Evolutionary conservation across 1,284 basidiomycete genomes (phyloP), one percentile per base, ranked within the genome.

Genomic region (Vanrija sp.): DNA sequence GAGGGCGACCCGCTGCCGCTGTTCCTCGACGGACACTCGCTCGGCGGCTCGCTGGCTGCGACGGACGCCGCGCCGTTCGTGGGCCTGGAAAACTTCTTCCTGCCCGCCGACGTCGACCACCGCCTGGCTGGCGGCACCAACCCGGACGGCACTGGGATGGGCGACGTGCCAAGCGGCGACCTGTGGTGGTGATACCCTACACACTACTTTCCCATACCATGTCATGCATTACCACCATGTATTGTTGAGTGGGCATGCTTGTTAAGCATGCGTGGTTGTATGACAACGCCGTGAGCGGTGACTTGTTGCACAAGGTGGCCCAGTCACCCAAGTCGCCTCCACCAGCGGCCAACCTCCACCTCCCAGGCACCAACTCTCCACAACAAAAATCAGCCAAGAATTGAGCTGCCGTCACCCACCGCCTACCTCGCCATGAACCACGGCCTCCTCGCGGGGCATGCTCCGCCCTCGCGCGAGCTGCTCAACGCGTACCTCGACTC

Each of bases 31-130:
- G 75, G 73, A 1, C 71, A 75, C 45, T 69, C 67, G 7, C 63
- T 76, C 12, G 75, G 75, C 2, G 58, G 59, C 25, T 57, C 54
- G 7, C 45, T 57, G 18, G 61, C 51, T 24, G 58, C 60, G 24
- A 68, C 62, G 5, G 73, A 73, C 48, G 68, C 67, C 47, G 67
- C 68, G 3, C 64, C 69, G 5, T 69, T 69, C 45, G 60, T 75
- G 6, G 75, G 75, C 1, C 63, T 77, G 45, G 75, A 77, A 53
- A 61, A 67, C 15, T 77, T 74, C 64, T 77, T 77, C 67, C 60
- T 77, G 19, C 75, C 75, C 15, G 65, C 67, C 10, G 68, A 69
- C 7, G 61, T 75, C 18, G 72, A 75, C 44, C 60, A 64, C 39
- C 54, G 63, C 6, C 53, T 74, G 4, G 65, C 53, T 4, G 62